phyloP scores from a whole-genome alignment of 176 grass and related monocot genomes.

The Lolium rigidum region DNA sequence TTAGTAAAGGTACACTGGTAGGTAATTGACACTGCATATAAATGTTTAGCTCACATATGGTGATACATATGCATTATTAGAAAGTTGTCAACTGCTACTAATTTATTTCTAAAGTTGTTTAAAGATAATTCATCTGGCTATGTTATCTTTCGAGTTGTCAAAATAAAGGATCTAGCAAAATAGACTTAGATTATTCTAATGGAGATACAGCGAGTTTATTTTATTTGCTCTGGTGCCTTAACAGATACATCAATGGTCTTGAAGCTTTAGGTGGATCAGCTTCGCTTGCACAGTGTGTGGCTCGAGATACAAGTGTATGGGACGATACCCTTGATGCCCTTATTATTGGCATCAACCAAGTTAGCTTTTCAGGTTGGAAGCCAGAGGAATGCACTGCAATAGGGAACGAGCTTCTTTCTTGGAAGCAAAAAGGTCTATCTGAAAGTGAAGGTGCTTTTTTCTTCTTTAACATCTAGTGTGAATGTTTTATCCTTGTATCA shows the following conservation, averaged over 20 bases:
- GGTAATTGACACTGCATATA: background rate
- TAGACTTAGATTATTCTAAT: background rate
- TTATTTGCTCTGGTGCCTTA: constrained; percentile 32
- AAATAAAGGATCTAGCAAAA: background rate
- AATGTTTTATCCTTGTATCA: background rate
- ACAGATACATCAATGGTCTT: constrained; percentile 78
- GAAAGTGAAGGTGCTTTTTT: constrained; percentile 75
- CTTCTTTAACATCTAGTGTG: constrained; percentile 22
- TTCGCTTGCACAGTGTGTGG: constrained; percentile 67
- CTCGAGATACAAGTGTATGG: constrained; percentile 66
- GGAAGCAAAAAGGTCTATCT: constrained; percentile 79
- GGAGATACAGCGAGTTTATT: background rate
- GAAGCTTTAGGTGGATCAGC: constrained; percentile 75
- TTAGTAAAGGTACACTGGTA: constrained; percentile 16
- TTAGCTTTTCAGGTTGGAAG: constrained; percentile 90
- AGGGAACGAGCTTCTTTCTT: constrained; percentile 78
- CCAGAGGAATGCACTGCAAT: constrained; percentile 80
- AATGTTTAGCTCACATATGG: background rate
- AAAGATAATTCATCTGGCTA: background rate
- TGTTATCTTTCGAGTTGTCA: background rate
- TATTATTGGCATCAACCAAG: constrained; percentile 74
- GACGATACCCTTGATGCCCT: constrained; percentile 76
- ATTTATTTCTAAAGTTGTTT: background rate
- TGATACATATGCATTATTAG: background rate
- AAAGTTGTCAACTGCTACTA: background rate